Percentiles rank a stretch among this genome's conserved stretches.
Evolutionary conservation across 1,139 yeast species (phyloP).

Genomic region (Tardiomyces depauwii): DNA sequence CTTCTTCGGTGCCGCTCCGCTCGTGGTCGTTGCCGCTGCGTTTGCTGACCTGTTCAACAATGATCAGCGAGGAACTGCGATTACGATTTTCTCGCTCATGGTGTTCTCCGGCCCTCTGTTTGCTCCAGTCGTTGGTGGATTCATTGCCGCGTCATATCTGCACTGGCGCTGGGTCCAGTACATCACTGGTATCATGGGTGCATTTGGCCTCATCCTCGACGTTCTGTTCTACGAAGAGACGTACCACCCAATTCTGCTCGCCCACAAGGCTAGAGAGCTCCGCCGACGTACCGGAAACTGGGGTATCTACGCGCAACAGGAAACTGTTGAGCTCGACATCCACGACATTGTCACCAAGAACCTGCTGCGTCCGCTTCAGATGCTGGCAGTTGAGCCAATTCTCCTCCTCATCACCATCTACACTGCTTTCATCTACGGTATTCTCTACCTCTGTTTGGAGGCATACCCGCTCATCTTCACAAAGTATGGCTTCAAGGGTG

Average conservation of each 20-base stretch:
- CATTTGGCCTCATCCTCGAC: conserved; percentile 24
- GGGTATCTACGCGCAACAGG: conserved; percentile 82
- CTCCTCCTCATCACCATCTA: conserved; percentile 57
- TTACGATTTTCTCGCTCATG: conserved; percentile 51
- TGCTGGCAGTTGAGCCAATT: conserved; percentile 67
- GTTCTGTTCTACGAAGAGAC: conserved; percentile 36
- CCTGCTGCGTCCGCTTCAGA: conserved; percentile 53
- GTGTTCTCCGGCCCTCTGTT: conserved; percentile 69
- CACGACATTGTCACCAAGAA: conserved; percentile 60
- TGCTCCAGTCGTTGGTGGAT: conserved; percentile 47
- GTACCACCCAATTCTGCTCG: conserved; percentile 34
- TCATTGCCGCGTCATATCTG: conserved; percentile 24
- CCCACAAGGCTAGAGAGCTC: conserved; percentile 34
- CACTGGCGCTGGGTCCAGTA: conserved; percentile 56
- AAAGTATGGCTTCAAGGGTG: conserved; percentile 45
- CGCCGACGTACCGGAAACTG: conserved; percentile 46
- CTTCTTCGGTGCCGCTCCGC: conserved; percentile 66
- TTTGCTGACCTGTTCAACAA: conserved; percentile 69
- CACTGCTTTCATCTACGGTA: conserved; percentile 78
- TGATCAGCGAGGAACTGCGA: conserved; percentile 55
- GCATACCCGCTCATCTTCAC: conserved; percentile 69
- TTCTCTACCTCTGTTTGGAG: conserved; percentile 62
- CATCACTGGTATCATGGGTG: conserved; percentile 41
- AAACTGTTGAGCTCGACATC: conserved; percentile 49
- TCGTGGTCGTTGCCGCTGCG: conserved; percentile 77